These are phyloP conservation scores for Eucalyptus globulus DNA, from an alignment of 345 rosid species.

Conservation along the genomic window DNA sequence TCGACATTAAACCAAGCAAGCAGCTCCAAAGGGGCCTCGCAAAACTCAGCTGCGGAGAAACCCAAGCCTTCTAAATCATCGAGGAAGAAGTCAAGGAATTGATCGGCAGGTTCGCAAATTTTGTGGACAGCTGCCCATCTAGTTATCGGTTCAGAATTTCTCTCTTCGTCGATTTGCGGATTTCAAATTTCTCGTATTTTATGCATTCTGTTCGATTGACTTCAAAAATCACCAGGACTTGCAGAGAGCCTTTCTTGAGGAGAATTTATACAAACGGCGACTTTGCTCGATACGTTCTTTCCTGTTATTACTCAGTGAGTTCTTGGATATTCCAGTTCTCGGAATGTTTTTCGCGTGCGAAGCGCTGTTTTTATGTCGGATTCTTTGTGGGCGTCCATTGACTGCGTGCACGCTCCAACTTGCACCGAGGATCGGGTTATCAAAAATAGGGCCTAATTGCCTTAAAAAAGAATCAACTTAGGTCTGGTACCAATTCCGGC, in stretches of 20 bases:
- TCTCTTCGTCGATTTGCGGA: neutral
- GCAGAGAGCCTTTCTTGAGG: neutral
- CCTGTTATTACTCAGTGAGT: neutral
- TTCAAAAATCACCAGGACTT: neutral
- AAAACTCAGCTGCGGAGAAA: constrained; percentile 20
- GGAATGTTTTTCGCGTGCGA: neutral
- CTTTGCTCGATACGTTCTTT: neutral
- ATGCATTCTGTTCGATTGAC: neutral
- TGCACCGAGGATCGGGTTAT: neutral
- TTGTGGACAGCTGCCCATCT: neutral
- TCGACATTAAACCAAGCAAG: constrained; percentile 26
- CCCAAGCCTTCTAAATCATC: constrained; percentile 73
- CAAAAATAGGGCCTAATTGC: neutral
- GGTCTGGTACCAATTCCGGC: neutral
- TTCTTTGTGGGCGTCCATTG: neutral
- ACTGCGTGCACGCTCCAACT: neutral
- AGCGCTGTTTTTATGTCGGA: neutral
- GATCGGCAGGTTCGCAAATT: neutral
- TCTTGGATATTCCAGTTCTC: neutral
- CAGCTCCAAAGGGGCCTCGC: constrained; percentile 32
- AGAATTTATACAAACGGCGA: neutral
- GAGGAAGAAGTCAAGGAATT: constrained; percentile 85
- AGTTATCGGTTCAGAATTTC: neutral
- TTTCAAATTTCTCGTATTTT: neutral
- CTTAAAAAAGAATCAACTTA: neutral